Evolutionary conservation across 306 rosid genomes (phyloP).

Genomic region (Quercus variabilis): DNA sequence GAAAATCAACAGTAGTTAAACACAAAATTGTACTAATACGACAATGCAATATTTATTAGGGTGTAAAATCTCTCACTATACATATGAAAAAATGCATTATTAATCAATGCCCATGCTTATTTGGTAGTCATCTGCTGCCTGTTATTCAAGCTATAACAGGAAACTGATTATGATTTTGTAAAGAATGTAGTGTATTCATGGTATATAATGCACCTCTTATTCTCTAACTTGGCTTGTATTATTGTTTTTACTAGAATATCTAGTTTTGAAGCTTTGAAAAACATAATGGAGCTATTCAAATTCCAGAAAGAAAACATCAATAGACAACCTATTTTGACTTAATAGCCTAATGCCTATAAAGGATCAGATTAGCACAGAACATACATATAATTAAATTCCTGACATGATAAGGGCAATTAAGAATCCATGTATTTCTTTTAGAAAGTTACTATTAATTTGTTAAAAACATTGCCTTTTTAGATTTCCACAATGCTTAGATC

Average conservation of each 20-base stretch:
- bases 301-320: not conserved
- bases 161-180: not conserved
- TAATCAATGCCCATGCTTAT: not conserved
- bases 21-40: not conserved
- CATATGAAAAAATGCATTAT: not conserved
- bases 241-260: too few species aligned
- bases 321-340: not conserved
- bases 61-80: not conserved
- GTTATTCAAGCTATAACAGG: not conserved
- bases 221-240: too few species aligned
- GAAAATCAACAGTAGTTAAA: not conserved
- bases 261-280: not conserved
- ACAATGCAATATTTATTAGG: not conserved
- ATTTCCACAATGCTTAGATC: not conserved
- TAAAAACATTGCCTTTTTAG: not conserved
- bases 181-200: not conserved
- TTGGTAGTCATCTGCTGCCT: not conserved
- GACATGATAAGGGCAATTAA: not conserved
- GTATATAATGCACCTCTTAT: not conserved
- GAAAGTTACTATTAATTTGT: not conserved
- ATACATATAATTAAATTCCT: not conserved
- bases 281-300: not conserved
- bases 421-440: not conserved
- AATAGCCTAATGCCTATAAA: not conserved
- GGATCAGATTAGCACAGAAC: not conserved